Evolutionary conservation across 192 early-diverging fungal genomes (phyloP).

Genomic region (Pilobolus umbonatus): DNA sequence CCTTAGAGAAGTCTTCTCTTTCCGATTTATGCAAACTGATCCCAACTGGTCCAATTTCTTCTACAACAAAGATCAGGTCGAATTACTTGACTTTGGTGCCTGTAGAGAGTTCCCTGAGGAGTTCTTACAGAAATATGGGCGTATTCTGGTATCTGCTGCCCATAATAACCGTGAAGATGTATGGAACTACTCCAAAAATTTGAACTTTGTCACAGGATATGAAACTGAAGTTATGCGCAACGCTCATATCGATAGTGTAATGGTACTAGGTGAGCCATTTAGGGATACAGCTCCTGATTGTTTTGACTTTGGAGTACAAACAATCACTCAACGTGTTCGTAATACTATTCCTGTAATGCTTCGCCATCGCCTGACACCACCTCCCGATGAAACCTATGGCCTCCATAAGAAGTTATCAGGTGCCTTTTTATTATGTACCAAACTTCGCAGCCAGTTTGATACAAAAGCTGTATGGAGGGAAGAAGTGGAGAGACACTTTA

Average conservation of each 20-base stretch:
- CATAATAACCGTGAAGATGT: constrained; percentile 69
- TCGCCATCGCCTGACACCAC: constrained; percentile 86
- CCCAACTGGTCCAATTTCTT: constrained; percentile 99
- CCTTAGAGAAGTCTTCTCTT: constrained; percentile 86
- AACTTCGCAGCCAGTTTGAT: constrained; percentile 49
- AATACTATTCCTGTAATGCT: constrained; percentile 94
- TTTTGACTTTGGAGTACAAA: constrained; percentile 83
- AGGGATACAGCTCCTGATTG: constrained; percentile 33
- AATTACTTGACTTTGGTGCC: constrained; percentile 94
- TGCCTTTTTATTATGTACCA: constrained; percentile 86
- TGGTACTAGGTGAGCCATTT: constrained; percentile 88
- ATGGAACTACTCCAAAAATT: constrained; percentile 67
- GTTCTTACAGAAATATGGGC: constrained; percentile 76
- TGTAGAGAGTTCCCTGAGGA: constrained; percentile 68
- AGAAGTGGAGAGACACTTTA: constrained; percentile 22
- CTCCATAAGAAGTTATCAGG: constrained; percentile 93
- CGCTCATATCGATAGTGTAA: constrained; percentile 86
- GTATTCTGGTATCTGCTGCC: constrained; percentile 69
- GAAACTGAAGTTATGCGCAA: constrained; percentile 83
- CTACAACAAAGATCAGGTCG: constrained; percentile 74
- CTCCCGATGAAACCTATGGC: constrained; percentile 97
- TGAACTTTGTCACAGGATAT: constrained; percentile 91
- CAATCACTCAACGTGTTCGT: constrained; percentile 77
- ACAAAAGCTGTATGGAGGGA: constrained; percentile 33
- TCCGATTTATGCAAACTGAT: constrained; percentile 98